Evolutionary conservation across 2,329 filamentous ascomycete genomes (phyloP).

Genomic region (Dactylonectria estremocensis): DNA sequence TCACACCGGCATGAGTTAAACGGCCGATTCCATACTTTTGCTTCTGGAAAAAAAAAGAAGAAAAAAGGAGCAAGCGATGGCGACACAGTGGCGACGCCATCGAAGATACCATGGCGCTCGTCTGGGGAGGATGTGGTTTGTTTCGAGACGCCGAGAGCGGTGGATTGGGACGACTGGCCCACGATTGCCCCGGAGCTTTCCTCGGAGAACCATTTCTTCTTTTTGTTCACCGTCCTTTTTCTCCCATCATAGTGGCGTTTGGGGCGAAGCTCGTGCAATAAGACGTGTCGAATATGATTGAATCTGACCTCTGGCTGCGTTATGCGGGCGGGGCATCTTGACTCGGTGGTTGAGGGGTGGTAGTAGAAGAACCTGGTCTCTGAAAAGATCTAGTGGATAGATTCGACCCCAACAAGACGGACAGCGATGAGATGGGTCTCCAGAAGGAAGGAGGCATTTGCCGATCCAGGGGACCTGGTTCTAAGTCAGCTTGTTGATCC

Average conservation of each 20-base stretch:
- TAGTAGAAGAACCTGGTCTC: neutral
- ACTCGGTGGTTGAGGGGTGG: neutral
- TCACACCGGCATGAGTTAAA: neutral
- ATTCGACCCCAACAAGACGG: neutral
- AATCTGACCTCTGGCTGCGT: neutral
- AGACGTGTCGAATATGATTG: slow-evolving; percentile 21
- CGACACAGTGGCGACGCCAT: neutral
- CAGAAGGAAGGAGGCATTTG: slow-evolving; percentile 7
- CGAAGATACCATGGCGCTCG: neutral
- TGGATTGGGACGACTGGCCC: neutral
- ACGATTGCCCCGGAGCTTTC: neutral
- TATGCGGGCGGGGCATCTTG: neutral
- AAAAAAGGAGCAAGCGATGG: neutral
- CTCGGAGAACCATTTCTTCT: neutral
- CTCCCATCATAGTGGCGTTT: neutral
- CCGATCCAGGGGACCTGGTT: slow-evolving; percentile 8
- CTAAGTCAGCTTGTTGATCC: neutral
- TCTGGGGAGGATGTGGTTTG: neutral
- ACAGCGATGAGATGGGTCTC: neutral
- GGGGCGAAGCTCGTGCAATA: neutral
- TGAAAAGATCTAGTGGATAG: neutral
- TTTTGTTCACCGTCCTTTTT: no score
- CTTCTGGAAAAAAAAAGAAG: neutral
- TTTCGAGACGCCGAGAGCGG: neutral
- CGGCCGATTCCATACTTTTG: neutral